Conservation (phyloP, 2,329 filamentous ascomycete genomes). For the Claviceps fusiformis region DNA sequence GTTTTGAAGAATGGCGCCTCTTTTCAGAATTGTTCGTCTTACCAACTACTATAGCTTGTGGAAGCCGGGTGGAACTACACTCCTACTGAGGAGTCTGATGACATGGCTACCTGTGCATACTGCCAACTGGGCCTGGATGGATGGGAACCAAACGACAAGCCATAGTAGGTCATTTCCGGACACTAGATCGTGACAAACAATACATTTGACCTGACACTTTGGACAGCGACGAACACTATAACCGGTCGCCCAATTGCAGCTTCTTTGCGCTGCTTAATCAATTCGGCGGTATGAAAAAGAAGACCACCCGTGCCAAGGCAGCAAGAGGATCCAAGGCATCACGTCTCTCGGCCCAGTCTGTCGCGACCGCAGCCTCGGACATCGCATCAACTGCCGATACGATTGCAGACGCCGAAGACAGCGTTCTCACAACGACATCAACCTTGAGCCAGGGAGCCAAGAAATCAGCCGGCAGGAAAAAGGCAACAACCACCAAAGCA, state of each 20-base stretch:
- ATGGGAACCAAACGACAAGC: constrained; percentile 89
- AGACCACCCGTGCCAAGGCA: constrained; percentile 37
- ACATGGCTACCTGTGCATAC: constrained; percentile 84
- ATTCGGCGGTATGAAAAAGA: constrained; percentile 40
- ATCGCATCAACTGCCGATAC: constrained; percentile 32
- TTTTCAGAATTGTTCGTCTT: not conserved
- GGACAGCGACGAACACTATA: constrained; percentile 68
- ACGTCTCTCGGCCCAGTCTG: constrained; percentile 47
- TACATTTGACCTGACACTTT: constrained; percentile 11
- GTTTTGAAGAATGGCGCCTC: constrained; percentile 7
- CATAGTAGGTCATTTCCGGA: constrained; percentile 43
- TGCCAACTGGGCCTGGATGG: constrained; percentile 82
- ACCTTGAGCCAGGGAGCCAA: constrained; percentile 44
- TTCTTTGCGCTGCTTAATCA: constrained; percentile 63
- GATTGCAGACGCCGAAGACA: constrained; percentile 40
- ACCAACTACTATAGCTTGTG: constrained; percentile 48
- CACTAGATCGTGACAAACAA: not conserved
- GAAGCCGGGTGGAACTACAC: constrained; percentile 93
- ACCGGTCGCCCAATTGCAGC: constrained; percentile 62
- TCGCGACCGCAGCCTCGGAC: constrained; percentile 37
- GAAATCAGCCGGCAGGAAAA: constrained; percentile 41
- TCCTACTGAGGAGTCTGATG: constrained; percentile 67
- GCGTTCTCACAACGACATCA: constrained; percentile 44
- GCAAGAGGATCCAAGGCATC: constrained; percentile 55
- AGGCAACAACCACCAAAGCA: constrained; percentile 33